A percentile compares a stretch with the other conserved stretches of the same genome.
Conservation (phyloP, 2,329 filamentous ascomycete species). For the Clonostachys rosea region DNA sequence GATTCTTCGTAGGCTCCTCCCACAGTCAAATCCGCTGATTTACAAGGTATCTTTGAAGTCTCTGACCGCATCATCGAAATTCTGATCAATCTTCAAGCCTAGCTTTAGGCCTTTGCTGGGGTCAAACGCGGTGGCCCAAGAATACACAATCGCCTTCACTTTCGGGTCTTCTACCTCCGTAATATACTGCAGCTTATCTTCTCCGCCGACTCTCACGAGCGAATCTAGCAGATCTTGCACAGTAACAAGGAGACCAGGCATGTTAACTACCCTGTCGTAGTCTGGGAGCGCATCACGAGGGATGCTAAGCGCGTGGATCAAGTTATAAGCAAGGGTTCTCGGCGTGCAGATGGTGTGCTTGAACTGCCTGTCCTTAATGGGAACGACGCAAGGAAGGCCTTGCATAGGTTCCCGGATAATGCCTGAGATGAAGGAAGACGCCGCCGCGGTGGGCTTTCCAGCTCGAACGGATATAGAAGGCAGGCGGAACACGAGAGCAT, state of each 20-base stretch:
- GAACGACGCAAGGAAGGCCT: constrained; percentile 36
- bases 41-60: constrained; percentile 5
- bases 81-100: constrained; percentile 39
- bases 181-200: constrained; percentile 31
- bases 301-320: constrained; percentile 25
- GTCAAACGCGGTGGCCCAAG: constrained; percentile 44
- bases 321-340: constrained; percentile 34
- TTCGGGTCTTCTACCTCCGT: constrained; percentile 37
- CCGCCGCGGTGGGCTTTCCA: constrained; percentile 54
- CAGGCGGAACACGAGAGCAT: constrained; percentile 51
- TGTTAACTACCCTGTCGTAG: constrained; percentile 25
- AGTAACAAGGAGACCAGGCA: constrained; percentile 41
- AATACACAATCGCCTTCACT: constrained; percentile 40
- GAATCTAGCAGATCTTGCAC: constrained; percentile 44
- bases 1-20: neutral
- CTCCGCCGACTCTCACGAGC: constrained; percentile 36
- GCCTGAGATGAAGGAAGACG: constrained; percentile 52
- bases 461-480: constrained; percentile 58
- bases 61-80: constrained; percentile 12
- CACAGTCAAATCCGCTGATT: neutral
- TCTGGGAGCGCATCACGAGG: constrained; percentile 6
- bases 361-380: constrained; percentile 35
- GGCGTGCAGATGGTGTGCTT: constrained; percentile 42
- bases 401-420: constrained; percentile 49
- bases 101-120: constrained; percentile 43